Evolutionary conservation across 495 filamentous ascomycete species (phyloP).

Genomic region (Hypoxylon crocopeplum): DNA sequence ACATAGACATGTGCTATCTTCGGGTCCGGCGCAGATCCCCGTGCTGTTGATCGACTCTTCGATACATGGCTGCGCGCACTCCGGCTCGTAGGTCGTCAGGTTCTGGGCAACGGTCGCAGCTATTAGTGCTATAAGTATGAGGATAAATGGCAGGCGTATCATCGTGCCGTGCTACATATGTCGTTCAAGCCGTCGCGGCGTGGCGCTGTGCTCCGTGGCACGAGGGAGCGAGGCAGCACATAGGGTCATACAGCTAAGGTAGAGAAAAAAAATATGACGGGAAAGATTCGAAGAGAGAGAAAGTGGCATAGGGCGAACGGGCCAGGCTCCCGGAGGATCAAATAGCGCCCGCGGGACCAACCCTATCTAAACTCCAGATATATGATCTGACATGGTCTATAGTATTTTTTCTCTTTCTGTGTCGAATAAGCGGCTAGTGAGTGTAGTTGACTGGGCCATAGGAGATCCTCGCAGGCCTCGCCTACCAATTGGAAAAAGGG

Average conservation of each 20-base stretch:
- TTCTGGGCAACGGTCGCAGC: slow-evolving; percentile 13
- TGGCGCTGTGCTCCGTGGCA: background rate
- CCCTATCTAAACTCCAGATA: slow-evolving; percentile 4
- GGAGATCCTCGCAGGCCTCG: background rate
- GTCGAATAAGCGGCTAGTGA: slow-evolving; percentile 3
- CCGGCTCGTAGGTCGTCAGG: slow-evolving; percentile 25
- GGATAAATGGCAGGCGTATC: slow-evolving; percentile 6
- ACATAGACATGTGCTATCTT: slow-evolving; percentile 32
- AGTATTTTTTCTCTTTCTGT: too few relatives aligned
- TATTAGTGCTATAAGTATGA: background rate
- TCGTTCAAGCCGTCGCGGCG: background rate
- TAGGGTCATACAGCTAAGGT: background rate
- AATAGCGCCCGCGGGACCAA: slow-evolving; percentile 2
- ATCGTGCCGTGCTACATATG: slow-evolving; percentile 1
- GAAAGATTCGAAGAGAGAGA: background rate
- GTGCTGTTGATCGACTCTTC: slow-evolving; percentile 9
- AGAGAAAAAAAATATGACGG: background rate
- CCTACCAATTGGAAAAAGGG: slow-evolving; percentile 9
- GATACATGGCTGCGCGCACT: slow-evolving; percentile 30
- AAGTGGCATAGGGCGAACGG: background rate
- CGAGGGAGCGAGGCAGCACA: background rate
- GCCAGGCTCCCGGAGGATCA: slow-evolving; percentile 18
- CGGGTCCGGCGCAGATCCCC: slow-evolving; percentile 13
- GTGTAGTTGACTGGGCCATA: background rate
- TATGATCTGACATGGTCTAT: slow-evolving; percentile 18